These are phyloP conservation scores for Zasmidium angulare DNA, from an alignment of 2,329 filamentous ascomycete species.

Conservation along the genomic window DNA sequence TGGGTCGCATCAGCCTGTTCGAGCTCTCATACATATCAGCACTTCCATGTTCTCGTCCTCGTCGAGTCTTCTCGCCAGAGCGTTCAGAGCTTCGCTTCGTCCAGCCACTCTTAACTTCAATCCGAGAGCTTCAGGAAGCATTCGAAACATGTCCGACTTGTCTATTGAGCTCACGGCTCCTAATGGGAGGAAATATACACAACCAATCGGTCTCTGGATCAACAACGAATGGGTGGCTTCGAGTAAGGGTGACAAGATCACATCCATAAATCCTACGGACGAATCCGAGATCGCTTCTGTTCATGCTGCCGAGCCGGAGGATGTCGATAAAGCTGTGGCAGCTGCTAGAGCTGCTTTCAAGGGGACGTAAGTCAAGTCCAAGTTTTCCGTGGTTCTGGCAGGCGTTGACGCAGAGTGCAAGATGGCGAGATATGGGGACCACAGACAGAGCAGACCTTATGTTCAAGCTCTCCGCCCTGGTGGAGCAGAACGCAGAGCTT, in stretches of 20 bases:
- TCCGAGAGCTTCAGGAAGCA: not conserved
- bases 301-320: conserved; percentile 63
- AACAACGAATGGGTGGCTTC: conserved; percentile 72
- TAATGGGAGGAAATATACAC: conserved; percentile 18
- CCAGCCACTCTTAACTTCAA: not conserved
- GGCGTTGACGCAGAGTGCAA: not conserved
- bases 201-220: conserved; percentile 68
- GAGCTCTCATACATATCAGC: not conserved
- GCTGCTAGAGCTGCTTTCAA: conserved; percentile 69
- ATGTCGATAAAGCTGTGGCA: conserved; percentile 68
- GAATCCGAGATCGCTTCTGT: conserved; percentile 48
- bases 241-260: conserved; percentile 16
- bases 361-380: conserved; percentile 29
- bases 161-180: conserved; percentile 14
- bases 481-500: conserved; percentile 44
- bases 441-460: conserved; percentile 43
- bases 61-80: not conserved
- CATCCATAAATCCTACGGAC: conserved; percentile 17
- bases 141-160: not conserved
- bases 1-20: not conserved
- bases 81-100: not conserved
- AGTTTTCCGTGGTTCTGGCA: conserved; percentile 50
- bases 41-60: not conserved
- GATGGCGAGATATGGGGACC: conserved; percentile 32
- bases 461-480: conserved; percentile 47